These are phyloP conservation scores for Scutellaria baicalensis DNA, from an alignment of 257 asterid species.

Conservation along the genomic window DNA sequence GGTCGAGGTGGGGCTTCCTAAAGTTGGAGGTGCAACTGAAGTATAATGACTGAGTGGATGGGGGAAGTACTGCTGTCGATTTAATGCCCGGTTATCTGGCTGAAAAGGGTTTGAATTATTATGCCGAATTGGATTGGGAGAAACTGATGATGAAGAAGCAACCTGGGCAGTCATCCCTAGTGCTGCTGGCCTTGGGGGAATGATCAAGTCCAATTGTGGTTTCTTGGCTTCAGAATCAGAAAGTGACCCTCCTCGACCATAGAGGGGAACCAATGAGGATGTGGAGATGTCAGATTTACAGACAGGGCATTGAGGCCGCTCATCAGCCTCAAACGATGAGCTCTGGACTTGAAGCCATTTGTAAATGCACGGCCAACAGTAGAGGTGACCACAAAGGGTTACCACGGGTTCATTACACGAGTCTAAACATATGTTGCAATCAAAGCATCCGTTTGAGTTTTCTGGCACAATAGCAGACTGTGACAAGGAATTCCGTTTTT, in stretches of 20 bases:
- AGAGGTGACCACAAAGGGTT: constrained; percentile 86
- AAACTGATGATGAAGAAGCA: constrained; percentile 21
- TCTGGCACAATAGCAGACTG: constrained; percentile 33
- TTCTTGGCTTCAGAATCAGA: constrained; percentile 48
- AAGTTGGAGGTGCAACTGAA: constrained; percentile 29
- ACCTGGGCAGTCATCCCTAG: constrained; percentile 23
- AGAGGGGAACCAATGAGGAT: constrained; percentile 73
- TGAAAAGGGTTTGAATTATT: constrained; percentile 24
- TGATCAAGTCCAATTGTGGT: constrained; percentile 29
- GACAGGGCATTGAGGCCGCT: constrained; percentile 70
- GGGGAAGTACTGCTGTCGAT: constrained; percentile 33
- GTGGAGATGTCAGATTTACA: constrained; percentile 65
- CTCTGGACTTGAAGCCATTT: constrained; percentile 72
- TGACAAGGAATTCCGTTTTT: constrained; percentile 30
- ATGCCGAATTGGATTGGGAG: constrained; percentile 26
- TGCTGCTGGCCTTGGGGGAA: constrained; percentile 75
- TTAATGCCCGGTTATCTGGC: constrained; percentile 13
- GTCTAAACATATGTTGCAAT: constrained; percentile 84
- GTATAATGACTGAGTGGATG: constrained; percentile 31
- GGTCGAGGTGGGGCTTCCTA: constrained; percentile 35
- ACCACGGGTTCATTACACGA: constrained; percentile 77
- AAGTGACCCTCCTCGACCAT: constrained; percentile 59
- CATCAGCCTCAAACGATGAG: constrained; percentile 41
- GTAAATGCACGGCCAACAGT: constrained; percentile 95
- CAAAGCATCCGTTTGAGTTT: constrained; percentile 49